Conservation (phyloP, 1,139 yeast genomes). For the Sugiyamaella xylanicola region DNA sequence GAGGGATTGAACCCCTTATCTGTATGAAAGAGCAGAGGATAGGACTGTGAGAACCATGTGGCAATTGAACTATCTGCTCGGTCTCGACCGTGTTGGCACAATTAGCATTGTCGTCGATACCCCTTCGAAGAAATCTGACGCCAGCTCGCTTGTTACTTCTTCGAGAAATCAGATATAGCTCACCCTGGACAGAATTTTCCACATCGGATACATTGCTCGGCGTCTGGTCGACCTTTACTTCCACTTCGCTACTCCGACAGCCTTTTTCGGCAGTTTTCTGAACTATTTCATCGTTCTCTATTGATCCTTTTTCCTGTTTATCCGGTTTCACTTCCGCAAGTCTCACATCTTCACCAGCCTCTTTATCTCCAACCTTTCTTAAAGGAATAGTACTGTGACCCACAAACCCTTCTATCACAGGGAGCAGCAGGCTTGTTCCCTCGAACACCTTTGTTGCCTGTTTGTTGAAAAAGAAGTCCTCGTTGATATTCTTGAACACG, state of each 20-base stretch:
- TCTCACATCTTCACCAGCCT: neutral
- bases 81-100: constrained; percentile 55
- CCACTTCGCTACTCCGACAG: too few relatives aligned
- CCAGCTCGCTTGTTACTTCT: constrained; percentile 49
- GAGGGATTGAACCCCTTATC: constrained; percentile 52
- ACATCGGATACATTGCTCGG: too few relatives aligned
- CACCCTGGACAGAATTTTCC: too few relatives aligned
- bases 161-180: constrained; percentile 41
- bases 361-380: neutral
- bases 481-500: constrained; percentile 14
- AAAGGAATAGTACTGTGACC: constrained; percentile 28
- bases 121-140: constrained; percentile 50
- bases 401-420: constrained; percentile 46
- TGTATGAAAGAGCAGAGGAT: constrained; percentile 27
- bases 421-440: constrained; percentile 33
- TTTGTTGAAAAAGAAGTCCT: constrained; percentile 42
- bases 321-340: too few relatives aligned
- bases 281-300: too few relatives aligned
- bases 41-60: constrained; percentile 3
- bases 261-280: too few relatives aligned
- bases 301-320: too few relatives aligned
- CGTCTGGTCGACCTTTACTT: too few relatives aligned
- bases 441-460: constrained; percentile 33
- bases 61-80: constrained; percentile 39
- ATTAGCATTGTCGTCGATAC: constrained; percentile 47